Base-by-base conservation (phyloP, 2,329 filamentous ascomycete genomes). In the Claviceps pusilla region DNA sequence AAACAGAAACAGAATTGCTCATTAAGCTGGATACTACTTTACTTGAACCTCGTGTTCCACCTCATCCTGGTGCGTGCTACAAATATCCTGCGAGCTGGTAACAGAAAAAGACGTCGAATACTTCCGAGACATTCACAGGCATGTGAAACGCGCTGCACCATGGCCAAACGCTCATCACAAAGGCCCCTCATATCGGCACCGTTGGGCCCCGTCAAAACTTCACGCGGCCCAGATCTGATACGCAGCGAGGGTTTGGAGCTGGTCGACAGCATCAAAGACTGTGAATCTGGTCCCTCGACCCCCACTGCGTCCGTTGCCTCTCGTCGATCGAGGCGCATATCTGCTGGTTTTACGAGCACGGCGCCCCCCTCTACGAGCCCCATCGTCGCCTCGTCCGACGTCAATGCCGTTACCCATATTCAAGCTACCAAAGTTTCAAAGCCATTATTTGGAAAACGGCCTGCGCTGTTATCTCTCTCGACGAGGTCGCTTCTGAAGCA, bases 131-230 rank as follows among this genome's bases (percentile, higher is more conserved):
- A 31, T 48, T 24, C 33, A 24, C 35, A 39, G 53, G 19, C 6
- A 43, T 47, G 16, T 50, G 53, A 43, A 48, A 48, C 50, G 14
- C 24, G 35, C 29, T 41, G 39, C 48, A 52, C 37, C 50, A 64
- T 65, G 63, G 50, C 37, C 29, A 43, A 35, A 48, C 52, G 46
- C 19, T 12, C 49, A 39, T 37, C 29, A n/a, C 45, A 48, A 48
- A 63, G 60, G 31, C 65, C 63, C 16, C 51, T 56, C 43, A 71
- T 72, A 31, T 72, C 69, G 9, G 61, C 54, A 19, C 70, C 69
- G 1, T 57, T 70, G 42, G 70, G 69, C 0, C 69, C 69, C 9
- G 60, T 72, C 57, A 69, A 65, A 56, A 69, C 62, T 58, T 69
- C 64, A 9, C 63, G 66, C 24, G 68, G 69, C 6, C 59, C 64